Evolutionary conservation across 768 basidiomycete genomes (phyloP), one percentile per base, ranked within the genome.

Genomic region (Coprinopsis marcescibilis): DNA sequence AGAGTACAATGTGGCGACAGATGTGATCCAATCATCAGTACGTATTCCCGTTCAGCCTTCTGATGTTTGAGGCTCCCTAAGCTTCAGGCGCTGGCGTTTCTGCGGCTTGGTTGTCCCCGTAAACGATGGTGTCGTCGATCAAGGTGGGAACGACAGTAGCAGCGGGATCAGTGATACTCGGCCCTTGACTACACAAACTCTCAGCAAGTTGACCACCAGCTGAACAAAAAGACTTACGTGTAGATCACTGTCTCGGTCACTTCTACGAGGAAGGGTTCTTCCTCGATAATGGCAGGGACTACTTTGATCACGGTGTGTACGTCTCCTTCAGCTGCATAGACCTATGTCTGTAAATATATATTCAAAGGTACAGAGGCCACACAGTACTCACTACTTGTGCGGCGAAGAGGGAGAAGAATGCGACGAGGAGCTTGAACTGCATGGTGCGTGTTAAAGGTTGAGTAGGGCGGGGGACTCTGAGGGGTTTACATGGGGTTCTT

Each of bases 221-320:
- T 8, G 35, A 17, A 36, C 19, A 24, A 23, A 11, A 20, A 40
- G 17, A 50, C 60, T 60, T 30, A 62, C 58, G 55, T 62, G 55
- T 57, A 60, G 24, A 54, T 45, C 19, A 58, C 38, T 1, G 58
- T 60, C 7, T 46, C 51, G 3, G 58, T 59, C 20, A 4, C 33
- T 32, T 58, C 56, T 2, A 61, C 52, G 11, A 61, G 30, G 51
- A 46, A 61, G 10, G 58, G 60, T 11, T 53, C 43, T 26, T 56
- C 30, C 21, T 51, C 42, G 17, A 58, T 46, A 10, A 58, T 40
- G 6, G 53, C 49, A 33, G 57, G 58, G 29, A 43, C 37, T n/a
- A 60, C 45, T 35, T 45, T 40, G 27, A 50, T 44, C 5, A 51
- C 60, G 5, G 55, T 56, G 36, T 57, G 27, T 8, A 60, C 50